Evolutionary conservation across 2,329 filamentous ascomycete species (phyloP).

Genomic region (Monosporascus sp.): DNA sequence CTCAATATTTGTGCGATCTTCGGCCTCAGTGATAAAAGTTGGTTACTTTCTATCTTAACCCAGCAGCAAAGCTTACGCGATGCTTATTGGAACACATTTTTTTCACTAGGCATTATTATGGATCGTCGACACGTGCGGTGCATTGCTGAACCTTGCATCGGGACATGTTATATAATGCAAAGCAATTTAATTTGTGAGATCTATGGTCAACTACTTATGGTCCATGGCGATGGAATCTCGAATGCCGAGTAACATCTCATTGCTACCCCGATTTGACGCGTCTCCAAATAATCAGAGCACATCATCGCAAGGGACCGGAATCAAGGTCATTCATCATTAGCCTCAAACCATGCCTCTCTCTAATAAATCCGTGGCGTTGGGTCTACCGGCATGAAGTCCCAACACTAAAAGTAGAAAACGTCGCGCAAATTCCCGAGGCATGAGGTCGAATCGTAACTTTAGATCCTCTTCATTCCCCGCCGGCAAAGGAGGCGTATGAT

Average conservation of each 20-base stretch:
- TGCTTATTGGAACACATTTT: too few species aligned
- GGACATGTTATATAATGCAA: conserved; percentile 1
- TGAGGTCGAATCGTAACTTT: background rate
- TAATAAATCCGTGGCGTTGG: background rate
- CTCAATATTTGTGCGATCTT: too few species aligned
- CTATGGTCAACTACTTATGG: conserved; percentile 18
- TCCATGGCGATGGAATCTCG: background rate
- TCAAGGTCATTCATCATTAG: background rate
- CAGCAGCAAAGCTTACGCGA: too few species aligned
- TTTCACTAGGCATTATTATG: background rate
- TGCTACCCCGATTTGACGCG: background rate
- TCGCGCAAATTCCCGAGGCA: background rate
- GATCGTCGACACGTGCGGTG: background rate
- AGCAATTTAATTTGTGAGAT: conserved; percentile 20
- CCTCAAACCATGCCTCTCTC: background rate
- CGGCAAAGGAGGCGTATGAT: conserved; percentile 13
- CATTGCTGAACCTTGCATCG: background rate
- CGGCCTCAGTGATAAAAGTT: too few species aligned
- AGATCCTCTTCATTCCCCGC: background rate
- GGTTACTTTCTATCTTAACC: too few species aligned
- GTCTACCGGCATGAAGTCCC: conserved; percentile 4
- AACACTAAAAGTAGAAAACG: background rate
- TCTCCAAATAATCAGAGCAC: background rate
- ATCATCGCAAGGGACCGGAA: background rate
- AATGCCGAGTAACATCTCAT: background rate